These are phyloP conservation scores for Fusarium ambrosium DNA, from an alignment of 2,329 filamentous ascomycete genomes.

Conservation along the genomic window DNA sequence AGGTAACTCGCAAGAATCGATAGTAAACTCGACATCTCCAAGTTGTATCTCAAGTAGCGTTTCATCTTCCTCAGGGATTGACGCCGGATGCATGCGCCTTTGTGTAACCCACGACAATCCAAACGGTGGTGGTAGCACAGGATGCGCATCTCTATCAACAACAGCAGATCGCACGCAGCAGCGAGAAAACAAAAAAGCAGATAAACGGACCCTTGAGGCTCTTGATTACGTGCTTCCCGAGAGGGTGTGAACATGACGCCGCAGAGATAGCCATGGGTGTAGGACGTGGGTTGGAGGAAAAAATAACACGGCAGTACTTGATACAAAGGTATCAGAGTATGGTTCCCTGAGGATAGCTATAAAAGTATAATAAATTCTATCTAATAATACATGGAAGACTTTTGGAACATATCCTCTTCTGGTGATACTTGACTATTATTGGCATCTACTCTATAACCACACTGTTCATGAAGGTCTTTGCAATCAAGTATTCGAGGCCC, in stretches of 20 bases:
- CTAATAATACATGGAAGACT: neutral
- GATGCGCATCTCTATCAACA: constrained; percentile 27
- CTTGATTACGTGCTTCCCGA: constrained; percentile 18
- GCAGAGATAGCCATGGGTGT: constrained; percentile 27
- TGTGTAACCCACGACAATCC: constrained; percentile 24
- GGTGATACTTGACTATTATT: neutral
- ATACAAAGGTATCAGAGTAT: neutral
- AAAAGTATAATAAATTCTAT: neutral
- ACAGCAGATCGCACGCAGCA: constrained; percentile 30
- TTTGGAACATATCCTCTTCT: neutral
- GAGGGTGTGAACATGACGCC: constrained; percentile 32
- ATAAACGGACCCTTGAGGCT: constrained; percentile 34
- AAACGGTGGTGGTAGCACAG: constrained; percentile 19
- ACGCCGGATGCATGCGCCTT: constrained; percentile 20
- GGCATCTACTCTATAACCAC: neutral
- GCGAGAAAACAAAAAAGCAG: neutral
- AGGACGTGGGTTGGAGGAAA: neutral
- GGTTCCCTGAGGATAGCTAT: neutral
- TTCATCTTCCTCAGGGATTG: constrained; percentile 24
- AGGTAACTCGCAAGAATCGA: neutral
- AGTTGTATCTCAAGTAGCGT: constrained; percentile 5
- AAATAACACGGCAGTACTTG: neutral
- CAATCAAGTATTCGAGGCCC: neutral
- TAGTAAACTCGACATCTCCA: neutral
- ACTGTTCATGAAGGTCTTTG: neutral